Evolutionary conservation across 1,284 basidiomycete genomes (phyloP).

Genomic region (Microbotryomycetes sp.): DNA sequence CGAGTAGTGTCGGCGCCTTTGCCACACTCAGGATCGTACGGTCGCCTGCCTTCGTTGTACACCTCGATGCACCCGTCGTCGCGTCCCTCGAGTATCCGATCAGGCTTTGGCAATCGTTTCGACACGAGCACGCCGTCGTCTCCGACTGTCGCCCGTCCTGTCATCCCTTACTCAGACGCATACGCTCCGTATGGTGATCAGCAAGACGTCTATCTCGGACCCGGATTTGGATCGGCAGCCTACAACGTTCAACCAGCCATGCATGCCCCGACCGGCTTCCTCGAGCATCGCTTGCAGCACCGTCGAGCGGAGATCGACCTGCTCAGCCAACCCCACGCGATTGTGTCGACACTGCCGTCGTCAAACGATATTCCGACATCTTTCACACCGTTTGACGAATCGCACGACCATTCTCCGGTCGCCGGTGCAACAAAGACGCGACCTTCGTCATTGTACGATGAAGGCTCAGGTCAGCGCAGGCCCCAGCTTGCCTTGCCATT

Average conservation of each 20-base stretch:
- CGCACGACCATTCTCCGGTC: neutral
- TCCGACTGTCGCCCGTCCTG: neutral
- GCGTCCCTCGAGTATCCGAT: slow-evolving; percentile 22
- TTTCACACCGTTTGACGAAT: slow-evolving; percentile 27
- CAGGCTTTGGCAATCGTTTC: slow-evolving; percentile 1
- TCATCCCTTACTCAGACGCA: neutral
- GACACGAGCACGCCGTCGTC: neutral
- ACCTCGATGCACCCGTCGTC: slow-evolving; percentile 8
- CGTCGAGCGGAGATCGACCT: slow-evolving; percentile 8
- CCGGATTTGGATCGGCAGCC: neutral
- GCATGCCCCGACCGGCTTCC: slow-evolving; percentile 21
- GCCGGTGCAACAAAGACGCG: neutral
- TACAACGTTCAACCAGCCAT: neutral
- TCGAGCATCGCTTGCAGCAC: slow-evolving; percentile 34
- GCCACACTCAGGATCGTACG: neutral
- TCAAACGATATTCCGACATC: slow-evolving; percentile 14
- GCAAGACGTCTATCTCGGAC: neutral
- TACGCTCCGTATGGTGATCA: neutral
- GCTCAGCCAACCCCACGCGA: neutral
- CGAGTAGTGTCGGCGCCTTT: slow-evolving; percentile 41
- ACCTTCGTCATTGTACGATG: neutral
- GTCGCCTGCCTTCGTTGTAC: slow-evolving; percentile 3
- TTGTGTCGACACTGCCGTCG: neutral
- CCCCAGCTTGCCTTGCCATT: slow-evolving; percentile 24
- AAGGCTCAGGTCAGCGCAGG: slow-evolving; percentile 1